Percentiles rank a stretch among this genome's conserved stretches.
Evolutionary conservation across 2,329 filamentous ascomycete genomes (phyloP).

Genomic region (Leptographium lundbergii): DNA sequence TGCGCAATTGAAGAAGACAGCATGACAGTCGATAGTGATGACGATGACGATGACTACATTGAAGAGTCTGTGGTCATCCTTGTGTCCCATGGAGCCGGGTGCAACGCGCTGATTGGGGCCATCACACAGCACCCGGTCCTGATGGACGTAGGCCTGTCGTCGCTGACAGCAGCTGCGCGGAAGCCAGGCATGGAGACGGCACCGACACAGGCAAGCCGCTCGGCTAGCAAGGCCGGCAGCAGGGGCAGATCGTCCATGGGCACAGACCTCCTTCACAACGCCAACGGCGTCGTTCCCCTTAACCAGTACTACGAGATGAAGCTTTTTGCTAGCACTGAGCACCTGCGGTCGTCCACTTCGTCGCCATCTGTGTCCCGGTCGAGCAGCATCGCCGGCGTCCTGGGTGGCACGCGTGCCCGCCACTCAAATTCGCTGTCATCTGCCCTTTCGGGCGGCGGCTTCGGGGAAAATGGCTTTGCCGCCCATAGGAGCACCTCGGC

Average conservation of each 20-base stretch:
- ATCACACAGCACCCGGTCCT: constrained; percentile 85
- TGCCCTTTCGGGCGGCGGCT: constrained; percentile 11
- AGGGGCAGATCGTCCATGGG: background rate
- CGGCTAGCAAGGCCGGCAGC: background rate
- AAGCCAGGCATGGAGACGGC: constrained; percentile 30
- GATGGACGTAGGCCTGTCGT: constrained; percentile 80
- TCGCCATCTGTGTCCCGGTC: constrained; percentile 16
- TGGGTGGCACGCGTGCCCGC: constrained; percentile 23
- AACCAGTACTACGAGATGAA: constrained; percentile 60
- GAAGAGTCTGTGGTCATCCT: constrained; percentile 71
- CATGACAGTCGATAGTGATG: constrained; percentile 13
- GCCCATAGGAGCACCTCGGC: constrained; percentile 15
- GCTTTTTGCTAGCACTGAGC: constrained; percentile 62
- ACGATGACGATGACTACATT: constrained; percentile 39
- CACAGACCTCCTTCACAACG: background rate
- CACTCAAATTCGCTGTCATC: constrained; percentile 30
- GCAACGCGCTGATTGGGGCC: constrained; percentile 87
- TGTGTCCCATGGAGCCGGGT: constrained; percentile 89
- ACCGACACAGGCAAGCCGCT: constrained; percentile 11
- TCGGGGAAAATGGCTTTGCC: constrained; percentile 14
- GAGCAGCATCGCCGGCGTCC: constrained; percentile 19
- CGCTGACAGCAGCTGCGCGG: constrained; percentile 74
- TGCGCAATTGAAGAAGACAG: constrained; percentile 14
- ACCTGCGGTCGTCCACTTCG: constrained; percentile 40
- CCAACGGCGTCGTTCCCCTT: constrained; percentile 27